Conservation (phyloP, 139 green algal genomes). For the Chlorella sp. region DNA sequence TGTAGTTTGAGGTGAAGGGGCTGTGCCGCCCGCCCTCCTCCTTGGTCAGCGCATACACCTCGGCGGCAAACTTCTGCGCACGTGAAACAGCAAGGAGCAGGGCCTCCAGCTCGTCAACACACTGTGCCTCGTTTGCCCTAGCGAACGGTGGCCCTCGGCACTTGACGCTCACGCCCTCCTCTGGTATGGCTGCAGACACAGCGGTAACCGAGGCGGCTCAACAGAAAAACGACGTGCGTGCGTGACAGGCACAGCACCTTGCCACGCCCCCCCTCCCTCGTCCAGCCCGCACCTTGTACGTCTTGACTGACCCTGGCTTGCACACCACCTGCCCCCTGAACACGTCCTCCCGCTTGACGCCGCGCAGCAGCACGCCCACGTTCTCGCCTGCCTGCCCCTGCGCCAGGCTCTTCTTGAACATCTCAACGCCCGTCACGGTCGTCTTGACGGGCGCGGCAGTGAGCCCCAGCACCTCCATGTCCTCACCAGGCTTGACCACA, state of each 20-base stretch:
- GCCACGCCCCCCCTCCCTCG: not conserved
- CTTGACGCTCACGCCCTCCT: too few species aligned
- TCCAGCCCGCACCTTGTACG: slow-evolving; percentile 40
- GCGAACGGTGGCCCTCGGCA: too few species aligned
- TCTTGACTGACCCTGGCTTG: slow-evolving; percentile 83
- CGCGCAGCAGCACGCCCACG: slow-evolving; percentile 90
- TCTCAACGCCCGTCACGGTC: slow-evolving; percentile 94
- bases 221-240: too few species aligned
- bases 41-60: slow-evolving; percentile 96
- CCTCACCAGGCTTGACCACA: slow-evolving; percentile 86
- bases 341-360: slow-evolving; percentile 94
- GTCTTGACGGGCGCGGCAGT: slow-evolving; percentile 73
- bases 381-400: slow-evolving; percentile 91
- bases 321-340: slow-evolving; percentile 82
- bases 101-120: too few species aligned
- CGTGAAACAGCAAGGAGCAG: not conserved
- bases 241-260: too few species aligned
- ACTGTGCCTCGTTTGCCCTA: too few species aligned
- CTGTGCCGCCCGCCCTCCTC: slow-evolving; percentile 98
- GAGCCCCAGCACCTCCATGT: slow-evolving; percentile 93
- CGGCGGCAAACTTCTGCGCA: slow-evolving; percentile 64
- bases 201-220: too few species aligned
- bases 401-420: slow-evolving; percentile 97
- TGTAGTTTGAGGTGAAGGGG: slow-evolving; percentile 97
- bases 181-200: too few species aligned